phyloP scores from a whole-genome alignment of 129 eudicot genomes.

The Heracleum sosnowskyi region DNA sequence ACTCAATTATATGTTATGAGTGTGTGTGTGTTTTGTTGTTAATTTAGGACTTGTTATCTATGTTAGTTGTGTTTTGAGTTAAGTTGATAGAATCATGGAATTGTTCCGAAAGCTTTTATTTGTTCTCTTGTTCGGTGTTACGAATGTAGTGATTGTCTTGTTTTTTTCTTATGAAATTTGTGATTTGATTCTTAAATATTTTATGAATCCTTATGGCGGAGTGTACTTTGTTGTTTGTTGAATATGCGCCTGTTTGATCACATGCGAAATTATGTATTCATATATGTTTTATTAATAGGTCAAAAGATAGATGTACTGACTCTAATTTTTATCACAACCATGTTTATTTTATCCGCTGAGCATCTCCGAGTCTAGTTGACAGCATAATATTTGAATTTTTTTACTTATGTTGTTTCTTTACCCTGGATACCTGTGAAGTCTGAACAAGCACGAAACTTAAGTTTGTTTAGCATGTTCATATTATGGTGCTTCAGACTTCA shows the following conservation, averaged over 20 bases:
- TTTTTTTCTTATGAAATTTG: not conserved
- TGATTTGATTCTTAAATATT: conserved; percentile 2
- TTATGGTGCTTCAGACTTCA: not conserved
- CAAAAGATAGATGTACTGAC: not conserved
- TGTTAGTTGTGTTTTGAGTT: conserved; percentile 2
- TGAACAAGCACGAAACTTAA: not conserved
- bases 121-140: not conserved
- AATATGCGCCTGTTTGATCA: conserved; percentile 3
- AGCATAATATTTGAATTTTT: not conserved
- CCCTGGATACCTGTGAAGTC: not conserved
- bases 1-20: not conserved
- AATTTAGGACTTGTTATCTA: not conserved
- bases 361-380: not conserved
- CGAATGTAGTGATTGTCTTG: not conserved
- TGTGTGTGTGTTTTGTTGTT: not conserved
- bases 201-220: not conserved
- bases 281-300: not conserved
- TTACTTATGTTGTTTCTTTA: not conserved
- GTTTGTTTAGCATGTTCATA: not conserved
- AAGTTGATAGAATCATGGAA: not conserved
- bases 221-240: not conserved
- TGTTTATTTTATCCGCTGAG: not conserved
- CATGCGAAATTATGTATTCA: not conserved
- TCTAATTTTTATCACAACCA: not conserved
- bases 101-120: not conserved